Conservation (phyloP, 768 basidiomycete genomes). For the Boletus subcaerulescens region DNA sequence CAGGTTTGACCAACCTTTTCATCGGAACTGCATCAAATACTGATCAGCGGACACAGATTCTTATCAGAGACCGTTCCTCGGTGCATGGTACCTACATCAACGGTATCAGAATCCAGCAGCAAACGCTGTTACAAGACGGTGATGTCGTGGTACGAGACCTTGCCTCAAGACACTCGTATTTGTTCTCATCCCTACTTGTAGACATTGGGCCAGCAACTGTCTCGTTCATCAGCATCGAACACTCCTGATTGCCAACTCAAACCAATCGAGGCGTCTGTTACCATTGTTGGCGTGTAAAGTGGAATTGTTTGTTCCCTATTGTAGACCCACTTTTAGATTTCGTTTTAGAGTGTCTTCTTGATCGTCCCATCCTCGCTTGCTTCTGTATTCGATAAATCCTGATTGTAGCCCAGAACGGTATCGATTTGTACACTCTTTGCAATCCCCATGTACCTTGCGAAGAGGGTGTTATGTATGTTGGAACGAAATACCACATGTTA, state of each 20-base stretch:
- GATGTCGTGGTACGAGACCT: slow-evolving; percentile 42
- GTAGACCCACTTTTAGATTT: neutral
- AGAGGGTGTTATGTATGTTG: neutral
- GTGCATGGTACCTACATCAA: slow-evolving; percentile 50
- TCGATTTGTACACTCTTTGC: neutral
- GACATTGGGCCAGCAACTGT: slow-evolving; percentile 40
- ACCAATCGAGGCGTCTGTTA: slow-evolving; percentile 42
- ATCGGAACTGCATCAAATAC: neutral
- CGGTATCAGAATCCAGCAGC: slow-evolving; percentile 37
- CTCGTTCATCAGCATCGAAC: slow-evolving; percentile 37
- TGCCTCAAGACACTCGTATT: neutral
- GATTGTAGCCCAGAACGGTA: neutral
- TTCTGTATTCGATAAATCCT: slow-evolving; percentile 4
- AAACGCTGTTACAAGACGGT: slow-evolving; percentile 38
- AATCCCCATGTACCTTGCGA: neutral
- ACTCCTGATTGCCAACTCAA: slow-evolving; percentile 45
- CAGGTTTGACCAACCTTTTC: slow-evolving; percentile 31
- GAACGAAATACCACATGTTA: neutral
- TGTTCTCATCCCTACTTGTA: slow-evolving; percentile 20
- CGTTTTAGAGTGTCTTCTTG: neutral
- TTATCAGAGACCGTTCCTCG: slow-evolving; percentile 45
- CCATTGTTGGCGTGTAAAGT: slow-evolving; percentile 32
- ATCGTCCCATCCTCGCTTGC: neutral
- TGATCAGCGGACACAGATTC: slow-evolving; percentile 34
- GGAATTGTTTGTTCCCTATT: neutral